Conservation (phyloP, 2,329 filamentous ascomycete species). For the Calonectria honghensis region DNA sequence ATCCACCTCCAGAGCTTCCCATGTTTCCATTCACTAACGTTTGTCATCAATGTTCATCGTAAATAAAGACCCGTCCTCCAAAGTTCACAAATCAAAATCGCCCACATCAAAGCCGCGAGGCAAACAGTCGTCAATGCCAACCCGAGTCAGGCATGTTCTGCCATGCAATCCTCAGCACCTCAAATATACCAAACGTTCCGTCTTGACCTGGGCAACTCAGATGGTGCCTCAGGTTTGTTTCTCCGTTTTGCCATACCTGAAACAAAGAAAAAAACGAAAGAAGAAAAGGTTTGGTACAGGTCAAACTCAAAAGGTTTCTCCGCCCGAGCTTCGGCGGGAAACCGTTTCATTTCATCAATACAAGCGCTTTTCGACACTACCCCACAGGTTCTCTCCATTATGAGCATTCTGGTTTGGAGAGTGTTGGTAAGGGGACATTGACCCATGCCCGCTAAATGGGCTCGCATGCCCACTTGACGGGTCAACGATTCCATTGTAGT, state of each 20-base stretch:
- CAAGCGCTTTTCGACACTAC: conserved; percentile 45
- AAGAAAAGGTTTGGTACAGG: not conserved
- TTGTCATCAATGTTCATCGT: conserved; percentile 36
- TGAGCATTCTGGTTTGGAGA: conserved; percentile 58
- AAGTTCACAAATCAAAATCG: conserved; percentile 12
- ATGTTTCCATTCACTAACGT: conserved; percentile 30
- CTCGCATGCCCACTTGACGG: conserved; percentile 59
- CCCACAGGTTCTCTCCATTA: conserved; percentile 52
- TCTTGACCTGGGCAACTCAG: conserved; percentile 10
- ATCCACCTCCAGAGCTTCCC: conserved; percentile 12
- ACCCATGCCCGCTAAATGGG: conserved; percentile 61
- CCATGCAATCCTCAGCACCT: conserved; percentile 20
- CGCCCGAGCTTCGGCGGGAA: not conserved
- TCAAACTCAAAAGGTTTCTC: conserved; percentile 1
- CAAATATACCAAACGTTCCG: conserved; percentile 22
- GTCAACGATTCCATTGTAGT: conserved; percentile 58
- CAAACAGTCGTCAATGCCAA: not conserved
- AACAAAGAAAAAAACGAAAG: conserved; percentile 8
- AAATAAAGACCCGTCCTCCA: conserved; percentile 28
- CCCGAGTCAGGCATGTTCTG: conserved; percentile 11
- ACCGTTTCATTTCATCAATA: conserved; percentile 34
- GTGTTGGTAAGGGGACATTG: conserved; percentile 59
- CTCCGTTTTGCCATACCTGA: conserved; percentile 17
- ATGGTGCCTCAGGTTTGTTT: conserved; percentile 3
- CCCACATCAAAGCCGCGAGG: conserved; percentile 7